Evolutionary conservation across 2,329 filamentous ascomycete species (phyloP).

Genomic region (Knufia fluminis): DNA sequence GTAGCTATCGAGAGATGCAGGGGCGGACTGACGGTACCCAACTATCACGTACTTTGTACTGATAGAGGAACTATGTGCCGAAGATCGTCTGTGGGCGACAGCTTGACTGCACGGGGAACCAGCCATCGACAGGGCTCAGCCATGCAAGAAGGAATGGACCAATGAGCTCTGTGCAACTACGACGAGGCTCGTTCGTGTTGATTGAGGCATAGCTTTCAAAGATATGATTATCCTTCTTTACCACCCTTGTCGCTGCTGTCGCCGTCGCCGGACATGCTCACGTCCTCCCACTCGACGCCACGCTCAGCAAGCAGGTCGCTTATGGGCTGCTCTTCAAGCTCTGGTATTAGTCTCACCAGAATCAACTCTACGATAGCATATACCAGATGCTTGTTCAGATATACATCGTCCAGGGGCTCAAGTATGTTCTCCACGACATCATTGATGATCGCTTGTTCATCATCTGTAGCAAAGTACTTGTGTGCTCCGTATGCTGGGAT

Average conservation of each 20-base stretch:
- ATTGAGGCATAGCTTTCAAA: too few relatives aligned
- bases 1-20: too few relatives aligned
- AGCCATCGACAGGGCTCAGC: too few relatives aligned
- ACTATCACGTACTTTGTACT: too few relatives aligned
- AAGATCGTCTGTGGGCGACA: too few relatives aligned
- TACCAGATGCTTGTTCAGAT: conserved; percentile 87
- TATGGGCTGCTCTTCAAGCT: conserved; percentile 61
- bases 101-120: too few relatives aligned
- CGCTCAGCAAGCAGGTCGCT: conserved; percentile 66
- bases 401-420: conserved; percentile 67
- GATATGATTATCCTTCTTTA: background rate
- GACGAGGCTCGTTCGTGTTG: too few relatives aligned
- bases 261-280: background rate
- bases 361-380: conserved; percentile 74
- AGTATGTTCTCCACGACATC: conserved; percentile 49
- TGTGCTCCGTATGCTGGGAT: conserved; percentile 36
- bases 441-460: conserved; percentile 49
- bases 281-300: conserved; percentile 31
- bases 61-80: too few relatives aligned
- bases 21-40: too few relatives aligned
- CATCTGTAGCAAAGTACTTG: conserved; percentile 32
- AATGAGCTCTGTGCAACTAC: too few relatives aligned
- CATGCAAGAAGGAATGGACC: too few relatives aligned
- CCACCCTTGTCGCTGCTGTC: background rate
- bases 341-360: conserved; percentile 73